Percentiles rank a stretch among this genome's conserved stretches.
Conservation (phyloP, 1,284 basidiomycete species). For the Sutorius eximius region DNA sequence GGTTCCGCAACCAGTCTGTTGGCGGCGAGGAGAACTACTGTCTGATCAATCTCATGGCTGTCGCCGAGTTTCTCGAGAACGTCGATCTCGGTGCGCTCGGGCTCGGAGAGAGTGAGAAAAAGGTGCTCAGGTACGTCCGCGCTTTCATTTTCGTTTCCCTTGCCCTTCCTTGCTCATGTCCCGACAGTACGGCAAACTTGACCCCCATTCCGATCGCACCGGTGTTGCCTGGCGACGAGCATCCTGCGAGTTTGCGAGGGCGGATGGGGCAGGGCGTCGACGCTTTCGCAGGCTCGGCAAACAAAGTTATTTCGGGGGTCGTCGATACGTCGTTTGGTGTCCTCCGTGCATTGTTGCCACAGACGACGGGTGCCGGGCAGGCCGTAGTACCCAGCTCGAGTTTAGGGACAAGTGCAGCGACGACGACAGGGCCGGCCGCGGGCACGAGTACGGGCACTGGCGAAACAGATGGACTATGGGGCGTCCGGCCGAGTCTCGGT, state of each 20-base stretch:
- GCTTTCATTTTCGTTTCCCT: background rate
- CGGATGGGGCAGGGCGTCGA: conserved; percentile 82
- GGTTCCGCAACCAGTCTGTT: conserved; percentile 75
- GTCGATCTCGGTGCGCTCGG: conserved; percentile 85
- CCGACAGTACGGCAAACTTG: conserved; percentile 64
- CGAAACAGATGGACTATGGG: conserved; percentile 36
- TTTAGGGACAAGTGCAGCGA: background rate
- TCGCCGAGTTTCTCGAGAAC: conserved; percentile 91
- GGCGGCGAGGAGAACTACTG: conserved; percentile 87
- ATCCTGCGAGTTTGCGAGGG: conserved; percentile 58
- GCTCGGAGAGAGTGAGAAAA: conserved; percentile 63
- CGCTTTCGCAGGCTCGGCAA: conserved; percentile 78
- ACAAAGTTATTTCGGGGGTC: conserved; percentile 82
- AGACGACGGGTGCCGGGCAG: conserved; percentile 16
- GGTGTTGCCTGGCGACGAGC: conserved; percentile 17
- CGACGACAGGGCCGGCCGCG: background rate
- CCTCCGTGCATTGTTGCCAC: conserved; percentile 62
- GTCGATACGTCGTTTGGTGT: conserved; percentile 84
- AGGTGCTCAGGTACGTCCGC: conserved; percentile 51
- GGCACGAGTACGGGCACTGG: background rate
- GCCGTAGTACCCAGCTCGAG: conserved; percentile 5
- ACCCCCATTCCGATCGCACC: conserved; percentile 63
- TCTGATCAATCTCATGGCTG: conserved; percentile 90
- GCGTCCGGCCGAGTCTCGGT: conserved; percentile 50
- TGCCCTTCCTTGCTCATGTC: background rate